Conservation (phyloP, 257 asterid species). For the Salvia rosmarinus region DNA sequence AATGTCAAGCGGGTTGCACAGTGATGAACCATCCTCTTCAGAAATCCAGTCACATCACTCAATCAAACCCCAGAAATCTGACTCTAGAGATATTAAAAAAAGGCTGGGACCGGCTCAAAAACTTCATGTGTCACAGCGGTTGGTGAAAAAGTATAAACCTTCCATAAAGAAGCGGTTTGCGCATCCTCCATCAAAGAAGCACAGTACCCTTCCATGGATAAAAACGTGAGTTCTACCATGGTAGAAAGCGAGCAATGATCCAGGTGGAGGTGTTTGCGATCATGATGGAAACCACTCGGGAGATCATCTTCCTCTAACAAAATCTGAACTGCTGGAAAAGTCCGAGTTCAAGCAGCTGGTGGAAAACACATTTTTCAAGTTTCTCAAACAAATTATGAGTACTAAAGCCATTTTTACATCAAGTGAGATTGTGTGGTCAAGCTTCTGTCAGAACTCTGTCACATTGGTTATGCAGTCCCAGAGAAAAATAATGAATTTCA, state of each 20-base stretch:
- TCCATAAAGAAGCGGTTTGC: conserved; percentile 60
- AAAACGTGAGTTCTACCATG: conserved; percentile 37
- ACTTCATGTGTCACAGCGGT: conserved; percentile 57
- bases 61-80: conserved; percentile 37
- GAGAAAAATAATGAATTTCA: conserved; percentile 9
- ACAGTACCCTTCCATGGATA: conserved; percentile 53
- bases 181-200: conserved; percentile 49
- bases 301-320: conserved; percentile 40
- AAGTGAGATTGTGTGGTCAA: conserved; percentile 22
- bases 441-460: conserved; percentile 33
- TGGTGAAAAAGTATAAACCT: conserved; percentile 43
- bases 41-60: conserved; percentile 32
- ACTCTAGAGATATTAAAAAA: conserved; percentile 57
- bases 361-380: conserved; percentile 60
- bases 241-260: conserved; percentile 34
- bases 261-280: conserved; percentile 38
- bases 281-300: conserved; percentile 42
- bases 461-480: conserved; percentile 5
- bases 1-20: conserved; percentile 29
- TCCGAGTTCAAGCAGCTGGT: conserved; percentile 73
- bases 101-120: conserved; percentile 61
- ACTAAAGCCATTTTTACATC: conserved; percentile 22
- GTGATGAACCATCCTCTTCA: conserved; percentile 40
- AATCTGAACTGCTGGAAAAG: conserved; percentile 64
- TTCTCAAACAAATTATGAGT: conserved; percentile 63